Evolutionary conservation across 208 protist genomes (phyloP).

Genomic region (Acanthamoeba healyi): DNA sequence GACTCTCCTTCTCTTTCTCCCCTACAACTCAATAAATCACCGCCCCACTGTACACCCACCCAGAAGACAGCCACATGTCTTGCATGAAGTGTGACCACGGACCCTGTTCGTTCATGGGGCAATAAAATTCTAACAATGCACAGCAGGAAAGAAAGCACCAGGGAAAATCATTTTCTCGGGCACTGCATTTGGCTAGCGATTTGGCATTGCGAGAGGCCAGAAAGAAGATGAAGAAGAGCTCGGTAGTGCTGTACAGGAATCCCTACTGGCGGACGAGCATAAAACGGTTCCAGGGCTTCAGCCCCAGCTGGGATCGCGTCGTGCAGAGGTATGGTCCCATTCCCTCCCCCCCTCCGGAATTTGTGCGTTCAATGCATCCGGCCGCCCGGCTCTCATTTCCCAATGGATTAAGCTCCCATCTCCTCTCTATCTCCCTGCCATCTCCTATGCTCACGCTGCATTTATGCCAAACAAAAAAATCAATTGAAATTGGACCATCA

Average conservation of each 20-base stretch:
- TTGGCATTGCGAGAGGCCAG: not conserved
- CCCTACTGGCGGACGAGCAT: slow-evolving; percentile 59
- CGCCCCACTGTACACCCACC: too few relatives aligned
- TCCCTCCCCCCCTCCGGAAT: not conserved
- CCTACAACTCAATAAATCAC: not conserved
- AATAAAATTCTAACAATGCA: not conserved
- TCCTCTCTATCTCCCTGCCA: not conserved
- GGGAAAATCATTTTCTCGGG: not conserved
- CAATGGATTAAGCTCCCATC: not conserved
- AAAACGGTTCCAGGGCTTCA: not conserved
- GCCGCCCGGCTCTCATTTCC: too few relatives aligned
- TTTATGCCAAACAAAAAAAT: not conserved
- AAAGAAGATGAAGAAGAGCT: slow-evolving; percentile 5
- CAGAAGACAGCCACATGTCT: not conserved
- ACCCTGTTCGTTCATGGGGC: too few relatives aligned
- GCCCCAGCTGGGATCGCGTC: slow-evolving; percentile 1
- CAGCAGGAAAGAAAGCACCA: too few relatives aligned
- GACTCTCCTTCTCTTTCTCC: not conserved
- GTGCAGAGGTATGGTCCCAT: not conserved
- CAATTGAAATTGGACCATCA: too few relatives aligned
- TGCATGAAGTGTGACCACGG: not conserved
- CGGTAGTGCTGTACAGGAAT: not conserved
- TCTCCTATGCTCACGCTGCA: not conserved
- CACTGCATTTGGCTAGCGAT: not conserved
- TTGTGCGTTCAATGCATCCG: too few relatives aligned